Conservation (phyloP, 805 yeast species). For the Kazachstania kunashirensis region DNA sequence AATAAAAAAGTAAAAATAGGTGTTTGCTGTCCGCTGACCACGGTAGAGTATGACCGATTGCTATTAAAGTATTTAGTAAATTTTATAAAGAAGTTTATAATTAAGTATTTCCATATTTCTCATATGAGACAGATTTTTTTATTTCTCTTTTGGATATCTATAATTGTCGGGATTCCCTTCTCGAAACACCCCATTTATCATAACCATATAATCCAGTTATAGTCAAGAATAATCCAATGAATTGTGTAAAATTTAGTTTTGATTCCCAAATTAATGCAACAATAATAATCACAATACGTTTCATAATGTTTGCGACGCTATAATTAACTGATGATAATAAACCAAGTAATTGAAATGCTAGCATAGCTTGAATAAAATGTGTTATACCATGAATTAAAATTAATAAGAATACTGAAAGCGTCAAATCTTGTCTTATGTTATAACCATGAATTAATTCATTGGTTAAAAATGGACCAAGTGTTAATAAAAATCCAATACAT, state of each 20-base stretch:
- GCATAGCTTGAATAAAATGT: conserved; percentile 62
- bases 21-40: too few species aligned
- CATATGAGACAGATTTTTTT: too few species aligned
- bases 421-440: conserved; percentile 26
- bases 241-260: conserved; percentile 33
- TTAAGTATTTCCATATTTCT: too few species aligned
- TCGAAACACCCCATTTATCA: conserved; percentile 51
- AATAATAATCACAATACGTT: conserved; percentile 60
- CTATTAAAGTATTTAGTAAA: too few species aligned
- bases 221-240: conserved; percentile 47
- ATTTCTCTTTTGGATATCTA: too few species aligned
- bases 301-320: conserved; percentile 68
- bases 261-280: conserved; percentile 61
- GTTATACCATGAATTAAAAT: conserved; percentile 54
- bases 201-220: conserved; percentile 57
- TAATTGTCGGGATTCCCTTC: conserved; percentile 10
- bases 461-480: conserved; percentile 56
- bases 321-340: conserved; percentile 65
- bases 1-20: too few species aligned
- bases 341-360: conserved; percentile 71
- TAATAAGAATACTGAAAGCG: conserved; percentile 26
- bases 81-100: too few species aligned
- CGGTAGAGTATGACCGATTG: too few species aligned
- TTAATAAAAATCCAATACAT: conserved; percentile 52
- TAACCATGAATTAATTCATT: conserved; percentile 35